Conservation (phyloP, 495 filamentous ascomycete genomes). For the Staphylotrichum tortipilum region DNA sequence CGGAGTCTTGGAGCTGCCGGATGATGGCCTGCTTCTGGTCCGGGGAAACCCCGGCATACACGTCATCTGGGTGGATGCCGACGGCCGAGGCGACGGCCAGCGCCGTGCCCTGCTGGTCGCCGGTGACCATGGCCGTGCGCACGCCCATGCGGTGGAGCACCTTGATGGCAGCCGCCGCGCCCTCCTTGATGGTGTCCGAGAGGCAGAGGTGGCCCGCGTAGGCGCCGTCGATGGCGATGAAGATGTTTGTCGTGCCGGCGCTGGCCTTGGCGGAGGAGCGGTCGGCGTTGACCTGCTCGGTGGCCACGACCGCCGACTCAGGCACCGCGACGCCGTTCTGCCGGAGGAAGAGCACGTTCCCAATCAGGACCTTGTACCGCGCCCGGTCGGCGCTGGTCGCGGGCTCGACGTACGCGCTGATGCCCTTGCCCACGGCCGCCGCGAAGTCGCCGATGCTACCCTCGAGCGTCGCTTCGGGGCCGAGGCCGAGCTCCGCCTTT, state of each 20-base stretch:
- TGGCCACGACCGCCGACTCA: slow-evolving; percentile 45
- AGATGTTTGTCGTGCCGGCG: slow-evolving; percentile 78
- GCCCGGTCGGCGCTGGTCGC: slow-evolving; percentile 52
- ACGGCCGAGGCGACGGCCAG: slow-evolving; percentile 72
- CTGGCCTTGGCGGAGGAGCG: slow-evolving; percentile 25
- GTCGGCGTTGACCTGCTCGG: slow-evolving; percentile 46
- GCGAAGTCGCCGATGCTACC: slow-evolving; percentile 79
- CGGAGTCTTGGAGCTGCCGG: slow-evolving; percentile 58
- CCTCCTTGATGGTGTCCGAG: slow-evolving; percentile 81
- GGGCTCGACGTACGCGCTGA: slow-evolving; percentile 75
- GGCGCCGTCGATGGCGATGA: slow-evolving; percentile 71
- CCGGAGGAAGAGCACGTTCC: slow-evolving; percentile 67
- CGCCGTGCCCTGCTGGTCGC: slow-evolving; percentile 78
- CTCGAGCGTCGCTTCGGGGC: slow-evolving; percentile 63
- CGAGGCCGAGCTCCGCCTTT: slow-evolving; percentile 62
- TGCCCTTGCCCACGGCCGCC: slow-evolving; percentile 74
- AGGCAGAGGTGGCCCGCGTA: slow-evolving; percentile 79
- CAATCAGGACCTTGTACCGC: slow-evolving; percentile 71
- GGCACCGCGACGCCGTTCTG: slow-evolving; percentile 62
- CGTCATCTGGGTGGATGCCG: slow-evolving; percentile 64
- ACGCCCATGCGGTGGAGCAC: slow-evolving; percentile 79
- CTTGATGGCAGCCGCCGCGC: slow-evolving; percentile 72
- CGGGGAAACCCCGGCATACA: slow-evolving; percentile 77
- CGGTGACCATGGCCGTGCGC: slow-evolving; percentile 83
- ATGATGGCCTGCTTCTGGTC: slow-evolving; percentile 84